These are phyloP conservation scores for Lasiodiplodia gonubiensis DNA, from an alignment of 2,329 filamentous ascomycete genomes.

Conservation along the genomic window DNA sequence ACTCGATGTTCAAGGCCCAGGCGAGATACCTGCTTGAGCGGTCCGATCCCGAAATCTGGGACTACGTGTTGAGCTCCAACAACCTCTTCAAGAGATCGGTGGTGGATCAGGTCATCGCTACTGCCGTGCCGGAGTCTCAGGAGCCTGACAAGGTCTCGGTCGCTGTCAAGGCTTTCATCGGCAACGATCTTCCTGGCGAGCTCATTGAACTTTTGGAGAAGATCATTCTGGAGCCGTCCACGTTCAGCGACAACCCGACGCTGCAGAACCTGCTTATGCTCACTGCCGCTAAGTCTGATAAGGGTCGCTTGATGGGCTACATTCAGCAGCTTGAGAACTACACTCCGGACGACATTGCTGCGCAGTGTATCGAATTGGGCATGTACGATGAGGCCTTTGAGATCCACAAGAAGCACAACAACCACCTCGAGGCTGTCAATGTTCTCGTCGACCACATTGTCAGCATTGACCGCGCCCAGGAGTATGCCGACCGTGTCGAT, in stretches of 20 bases:
- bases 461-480: slow-evolving; percentile 95
- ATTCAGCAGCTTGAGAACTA: slow-evolving; percentile 90
- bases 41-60: slow-evolving; percentile 88
- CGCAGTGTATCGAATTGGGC: slow-evolving; percentile 91
- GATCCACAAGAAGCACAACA: slow-evolving; percentile 96
- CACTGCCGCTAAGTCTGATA: slow-evolving; percentile 95
- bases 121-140: slow-evolving; percentile 88
- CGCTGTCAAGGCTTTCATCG: slow-evolving; percentile 90
- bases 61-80: slow-evolving; percentile 92
- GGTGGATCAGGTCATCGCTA: slow-evolving; percentile 94
- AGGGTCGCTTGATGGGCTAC: slow-evolving; percentile 92
- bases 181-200: slow-evolving; percentile 88
- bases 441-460: slow-evolving; percentile 96
- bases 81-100: slow-evolving; percentile 93
- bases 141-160: slow-evolving; percentile 95
- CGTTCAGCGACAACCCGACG: slow-evolving; percentile 96
- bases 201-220: slow-evolving; percentile 98
- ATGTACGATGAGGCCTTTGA: slow-evolving; percentile 97
- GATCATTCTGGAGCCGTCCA: slow-evolving; percentile 98
- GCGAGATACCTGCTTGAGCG: slow-evolving; percentile 92
- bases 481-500: slow-evolving; percentile 94
- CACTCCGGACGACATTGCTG: slow-evolving; percentile 88
- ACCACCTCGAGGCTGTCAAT: slow-evolving; percentile 83
- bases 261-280: slow-evolving; percentile 96
- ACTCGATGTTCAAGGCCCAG: slow-evolving; percentile 99